Conservation (phyloP, 1,284 basidiomycete genomes). For the Sanghuangporus weigelae region DNA sequence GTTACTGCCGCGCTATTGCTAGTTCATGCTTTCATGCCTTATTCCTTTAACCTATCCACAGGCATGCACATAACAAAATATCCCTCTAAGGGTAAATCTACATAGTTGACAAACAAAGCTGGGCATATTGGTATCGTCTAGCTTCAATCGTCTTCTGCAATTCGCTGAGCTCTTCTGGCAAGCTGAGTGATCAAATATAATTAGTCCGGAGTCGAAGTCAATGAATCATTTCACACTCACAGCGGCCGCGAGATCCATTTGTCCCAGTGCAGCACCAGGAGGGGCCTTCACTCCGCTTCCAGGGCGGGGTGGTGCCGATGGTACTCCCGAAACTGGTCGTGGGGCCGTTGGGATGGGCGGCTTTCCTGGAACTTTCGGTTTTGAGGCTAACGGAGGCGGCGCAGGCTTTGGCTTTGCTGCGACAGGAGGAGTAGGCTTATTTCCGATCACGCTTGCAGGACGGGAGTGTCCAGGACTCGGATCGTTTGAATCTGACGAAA, state of each 20-base stretch:
- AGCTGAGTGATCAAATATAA: slow-evolving; percentile 37
- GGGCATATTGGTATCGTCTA: slow-evolving; percentile 15
- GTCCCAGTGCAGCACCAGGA: slow-evolving; percentile 46
- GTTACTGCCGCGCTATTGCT: not conserved
- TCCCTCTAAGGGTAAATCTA: not conserved
- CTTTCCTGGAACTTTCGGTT: slow-evolving; percentile 46
- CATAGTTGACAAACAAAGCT: not conserved
- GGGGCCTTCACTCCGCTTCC: slow-evolving; percentile 30
- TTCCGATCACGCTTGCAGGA: slow-evolving; percentile 45
- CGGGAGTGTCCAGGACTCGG: slow-evolving; percentile 49
- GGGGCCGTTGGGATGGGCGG: slow-evolving; percentile 55
- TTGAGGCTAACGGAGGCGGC: slow-evolving; percentile 46
- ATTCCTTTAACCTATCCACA: not conserved
- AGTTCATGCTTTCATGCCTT: not conserved
- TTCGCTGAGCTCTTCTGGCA: slow-evolving; percentile 64
- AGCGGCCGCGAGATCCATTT: slow-evolving; percentile 78
- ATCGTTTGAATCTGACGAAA: slow-evolving; percentile 31
- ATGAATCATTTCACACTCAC: slow-evolving; percentile 39
- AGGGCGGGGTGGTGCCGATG: slow-evolving; percentile 23
- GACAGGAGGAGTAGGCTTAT: slow-evolving; percentile 40
- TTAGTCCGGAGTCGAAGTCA: slow-evolving; percentile 12
- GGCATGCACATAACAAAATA: no score
- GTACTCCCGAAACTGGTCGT: slow-evolving; percentile 34
- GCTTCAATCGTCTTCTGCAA: slow-evolving; percentile 39
- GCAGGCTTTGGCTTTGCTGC: slow-evolving; percentile 47